Evolutionary conservation across 2,329 filamentous ascomycete genomes (phyloP).

Genomic region (Penicillium sp.): DNA sequence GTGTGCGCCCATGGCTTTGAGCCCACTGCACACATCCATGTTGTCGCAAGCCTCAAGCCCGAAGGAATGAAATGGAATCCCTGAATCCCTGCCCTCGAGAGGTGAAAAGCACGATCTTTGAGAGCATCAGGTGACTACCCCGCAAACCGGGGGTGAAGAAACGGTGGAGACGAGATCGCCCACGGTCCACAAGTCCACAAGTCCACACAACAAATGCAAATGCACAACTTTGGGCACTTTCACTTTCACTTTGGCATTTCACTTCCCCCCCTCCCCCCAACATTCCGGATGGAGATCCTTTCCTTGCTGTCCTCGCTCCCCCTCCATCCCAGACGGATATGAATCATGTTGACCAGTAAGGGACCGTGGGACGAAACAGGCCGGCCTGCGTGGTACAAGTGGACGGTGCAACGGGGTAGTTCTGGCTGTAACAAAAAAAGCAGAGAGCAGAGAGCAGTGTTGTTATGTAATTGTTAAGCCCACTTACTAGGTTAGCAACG

Average conservation of each 20-base stretch:
- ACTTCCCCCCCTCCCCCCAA: conserved; percentile 3
- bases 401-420: conserved; percentile 9
- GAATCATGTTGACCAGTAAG: conserved; percentile 14
- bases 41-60: background rate
- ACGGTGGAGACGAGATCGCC: conserved; percentile 23
- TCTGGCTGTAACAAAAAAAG: background rate
- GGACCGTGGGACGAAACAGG: conserved; percentile 7
- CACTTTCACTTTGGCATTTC: too few relatives aligned
- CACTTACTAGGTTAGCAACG: background rate
- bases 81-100: background rate
- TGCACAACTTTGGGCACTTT: background rate
- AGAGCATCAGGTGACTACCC: conserved; percentile 28
- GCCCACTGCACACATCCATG: background rate
- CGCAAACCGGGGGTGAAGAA: conserved; percentile 23
- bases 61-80: background rate
- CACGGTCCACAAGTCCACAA: conserved; percentile 21
- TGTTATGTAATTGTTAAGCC: background rate
- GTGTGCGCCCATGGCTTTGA: background rate
- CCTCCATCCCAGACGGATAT: conserved; percentile 5
- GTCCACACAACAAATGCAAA: too few relatives aligned
- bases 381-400: conserved; percentile 10
- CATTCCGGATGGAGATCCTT: conserved; percentile 7
- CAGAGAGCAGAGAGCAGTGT: background rate
- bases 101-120: too few relatives aligned
- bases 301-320: background rate